A percentile compares a stretch with the other conserved stretches of the same genome.
Conservation (phyloP, 768 basidiomycete species). For the Lactifluus subvellereus region DNA sequence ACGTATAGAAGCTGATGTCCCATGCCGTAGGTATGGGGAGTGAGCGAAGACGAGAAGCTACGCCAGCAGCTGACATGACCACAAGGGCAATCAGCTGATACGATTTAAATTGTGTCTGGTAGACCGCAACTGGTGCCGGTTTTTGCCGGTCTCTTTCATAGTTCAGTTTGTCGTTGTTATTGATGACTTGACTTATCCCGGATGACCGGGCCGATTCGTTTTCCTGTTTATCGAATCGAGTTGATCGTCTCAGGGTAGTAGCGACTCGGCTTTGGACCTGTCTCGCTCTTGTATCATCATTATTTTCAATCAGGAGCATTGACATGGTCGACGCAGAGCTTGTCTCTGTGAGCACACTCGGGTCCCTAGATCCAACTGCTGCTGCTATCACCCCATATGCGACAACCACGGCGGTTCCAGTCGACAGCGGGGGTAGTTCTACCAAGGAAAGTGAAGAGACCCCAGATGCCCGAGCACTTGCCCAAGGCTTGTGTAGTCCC, state of each 20-base stretch:
- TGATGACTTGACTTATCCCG: not conserved
- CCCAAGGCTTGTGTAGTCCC: conserved; percentile 43
- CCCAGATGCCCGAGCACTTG: conserved; percentile 43
- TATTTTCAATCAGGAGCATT: not conserved
- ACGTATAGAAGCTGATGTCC: no score
- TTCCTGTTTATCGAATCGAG: not conserved
- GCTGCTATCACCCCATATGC: not conserved
- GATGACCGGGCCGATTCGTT: conserved; percentile 1
- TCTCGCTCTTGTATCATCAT: not conserved
- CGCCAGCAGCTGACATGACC: no score
- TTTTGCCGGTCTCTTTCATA: no score
- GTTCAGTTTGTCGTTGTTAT: no score
- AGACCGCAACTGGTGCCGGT: no score
- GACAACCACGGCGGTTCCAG: not conserved
- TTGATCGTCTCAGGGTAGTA: no score
- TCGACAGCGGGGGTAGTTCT: not conserved
- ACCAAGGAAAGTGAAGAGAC: conserved; percentile 28
- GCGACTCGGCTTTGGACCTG: not conserved
- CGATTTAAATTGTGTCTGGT: no score
- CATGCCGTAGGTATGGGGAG: no score
- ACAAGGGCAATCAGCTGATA: no score
- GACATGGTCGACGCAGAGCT: conserved; percentile 4
- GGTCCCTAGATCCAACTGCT: not conserved
- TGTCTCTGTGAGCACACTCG: not conserved
- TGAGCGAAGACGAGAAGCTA: no score